Base-by-base conservation (phyloP, 345 rosid genomes). In the Boechera divaricarpa region DNA sequence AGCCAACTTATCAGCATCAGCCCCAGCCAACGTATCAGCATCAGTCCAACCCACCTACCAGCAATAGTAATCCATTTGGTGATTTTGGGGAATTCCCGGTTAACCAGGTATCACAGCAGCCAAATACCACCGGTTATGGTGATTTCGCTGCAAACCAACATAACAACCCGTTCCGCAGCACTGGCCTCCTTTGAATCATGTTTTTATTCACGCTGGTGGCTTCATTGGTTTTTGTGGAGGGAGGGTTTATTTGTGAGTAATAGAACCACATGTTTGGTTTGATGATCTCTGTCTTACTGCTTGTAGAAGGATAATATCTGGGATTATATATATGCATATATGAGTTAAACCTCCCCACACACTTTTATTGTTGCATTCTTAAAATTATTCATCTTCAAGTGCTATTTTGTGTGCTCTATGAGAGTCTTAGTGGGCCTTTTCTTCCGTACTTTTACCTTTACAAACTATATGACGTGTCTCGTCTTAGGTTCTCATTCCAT, bases 21-120 rank as follows among this genome's bases (percentile, higher is more conserved):
- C 77, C 48, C 78, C 90, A 83, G 63, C 90, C 91, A 61, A 10
- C 36, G 72, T 12, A 8, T 64, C 90, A 80, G 61, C 85, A 35
- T 16, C 84, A 84, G 21, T 0, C 76, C 84, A 81, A 1, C 42
- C 67, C 44, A 0, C 29, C 58, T 3, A 47, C 31, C 31, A 79
- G 29, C 72, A 82, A 86, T 5, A 49, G 82, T 69, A 94, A 94
- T 79, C 98, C 98, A 35, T 94, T 91, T 53, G 92, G 93, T 4
- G 91, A 89, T 75, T 74, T 73, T 29, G 82, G 79, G 58, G 60
- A 54, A 1, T 79, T 61, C 51, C 78, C 79, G 45, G 82, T 60
- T 21, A 73, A 79, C 38, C 82, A 55, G 64, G 65, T 54, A 5
- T 68, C 82, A 5, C 82, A 79, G 48, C 79, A 74, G 57, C 63